Conservation (phyloP, 352 stramenopile genomes). For the Globisporangium acanthophoron region DNA sequence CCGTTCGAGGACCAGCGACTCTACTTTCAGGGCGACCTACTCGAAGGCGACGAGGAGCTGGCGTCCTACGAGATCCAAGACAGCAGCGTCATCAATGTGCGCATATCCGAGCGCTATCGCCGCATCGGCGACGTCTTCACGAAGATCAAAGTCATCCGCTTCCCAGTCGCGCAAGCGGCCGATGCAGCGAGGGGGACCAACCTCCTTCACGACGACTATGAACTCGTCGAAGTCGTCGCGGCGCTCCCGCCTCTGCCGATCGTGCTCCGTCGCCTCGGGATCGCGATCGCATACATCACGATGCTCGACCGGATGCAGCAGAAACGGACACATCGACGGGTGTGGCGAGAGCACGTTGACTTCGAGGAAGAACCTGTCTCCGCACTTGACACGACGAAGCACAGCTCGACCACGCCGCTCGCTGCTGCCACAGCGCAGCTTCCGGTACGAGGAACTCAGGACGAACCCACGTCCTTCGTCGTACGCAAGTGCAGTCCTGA, state of each 20-base stretch:
- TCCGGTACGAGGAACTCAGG: background rate
- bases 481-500: conserved; percentile 33
- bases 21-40: conserved; percentile 45
- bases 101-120: conserved; percentile 38
- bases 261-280: conserved; percentile 48
- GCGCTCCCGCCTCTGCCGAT: conserved; percentile 44
- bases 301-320: conserved; percentile 45
- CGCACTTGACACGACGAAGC: background rate
- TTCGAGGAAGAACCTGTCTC: conserved; percentile 34
- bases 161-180: conserved; percentile 7
- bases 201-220: conserved; percentile 37
- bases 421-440: background rate
- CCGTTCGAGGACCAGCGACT: conserved; percentile 60
- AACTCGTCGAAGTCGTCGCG: conserved; percentile 56
- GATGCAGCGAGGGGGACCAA: background rate
- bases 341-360: conserved; percentile 38
- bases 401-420: too few species aligned
- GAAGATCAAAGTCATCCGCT: conserved; percentile 53
- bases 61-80: conserved; percentile 48
- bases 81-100: conserved; percentile 42
- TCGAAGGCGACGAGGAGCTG: conserved; percentile 62
- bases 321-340: conserved; percentile 28
- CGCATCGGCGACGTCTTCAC: conserved; percentile 60
- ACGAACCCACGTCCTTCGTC: conserved; percentile 26
- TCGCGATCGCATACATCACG: conserved; percentile 56